Conservation (phyloP, 208 protist species). For the Acanthamoeba healyi region DNA sequence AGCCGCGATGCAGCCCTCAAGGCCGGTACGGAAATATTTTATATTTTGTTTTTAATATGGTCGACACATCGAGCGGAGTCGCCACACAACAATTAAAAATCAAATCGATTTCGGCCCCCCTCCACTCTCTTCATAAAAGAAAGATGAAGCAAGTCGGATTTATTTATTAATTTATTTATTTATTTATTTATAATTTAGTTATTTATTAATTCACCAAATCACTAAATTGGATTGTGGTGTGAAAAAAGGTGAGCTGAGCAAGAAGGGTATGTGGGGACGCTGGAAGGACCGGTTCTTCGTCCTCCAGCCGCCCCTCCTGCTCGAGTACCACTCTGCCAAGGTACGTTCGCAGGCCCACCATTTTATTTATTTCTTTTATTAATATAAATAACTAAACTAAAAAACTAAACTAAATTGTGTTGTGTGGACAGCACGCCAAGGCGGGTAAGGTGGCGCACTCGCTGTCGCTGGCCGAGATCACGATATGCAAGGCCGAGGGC, state of each 20-base stretch:
- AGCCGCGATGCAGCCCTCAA: background rate
- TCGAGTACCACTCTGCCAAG: slow-evolving; percentile 51
- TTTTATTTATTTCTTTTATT: too few species aligned
- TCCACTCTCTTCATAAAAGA: too few species aligned
- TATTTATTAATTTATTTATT: too few species aligned
- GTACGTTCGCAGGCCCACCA: background rate
- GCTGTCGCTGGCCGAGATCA: slow-evolving; percentile 18
- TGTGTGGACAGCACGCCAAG: slow-evolving; percentile 11
- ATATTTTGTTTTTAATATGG: too few species aligned
- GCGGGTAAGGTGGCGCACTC: background rate
- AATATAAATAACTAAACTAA: background rate
- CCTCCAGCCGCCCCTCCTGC: slow-evolving; percentile 46
- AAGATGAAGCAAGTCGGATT: background rate
- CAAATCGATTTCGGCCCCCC: too few species aligned
- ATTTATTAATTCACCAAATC: background rate
- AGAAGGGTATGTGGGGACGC: slow-evolving; percentile 56
- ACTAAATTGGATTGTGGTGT: background rate
- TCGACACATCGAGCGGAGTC: too few species aligned
- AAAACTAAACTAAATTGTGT: background rate
- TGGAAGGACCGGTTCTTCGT: slow-evolving; percentile 58
- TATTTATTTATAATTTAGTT: background rate
- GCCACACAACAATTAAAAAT: too few species aligned
- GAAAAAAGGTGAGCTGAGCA: slow-evolving; percentile 8
- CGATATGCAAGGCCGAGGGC: slow-evolving; percentile 46
- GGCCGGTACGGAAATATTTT: background rate